Evolutionary conservation across 2,329 filamentous ascomycete genomes (phyloP).

Genomic region (Blastomyces silverae): DNA sequence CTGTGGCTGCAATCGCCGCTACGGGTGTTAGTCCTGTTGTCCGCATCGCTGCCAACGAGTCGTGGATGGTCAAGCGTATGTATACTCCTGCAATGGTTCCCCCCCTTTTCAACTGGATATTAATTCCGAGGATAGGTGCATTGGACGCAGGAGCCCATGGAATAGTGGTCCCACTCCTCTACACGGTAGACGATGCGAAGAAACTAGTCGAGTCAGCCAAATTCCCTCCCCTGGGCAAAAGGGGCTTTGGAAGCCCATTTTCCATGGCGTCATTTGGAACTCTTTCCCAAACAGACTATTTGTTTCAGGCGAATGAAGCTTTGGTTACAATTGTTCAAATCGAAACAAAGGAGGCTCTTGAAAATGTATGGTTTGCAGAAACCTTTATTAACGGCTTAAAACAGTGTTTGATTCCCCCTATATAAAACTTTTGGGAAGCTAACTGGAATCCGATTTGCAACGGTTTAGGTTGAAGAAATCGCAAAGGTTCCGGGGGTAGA

Average conservation of each 20-base stretch:
- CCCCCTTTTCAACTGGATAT: neutral
- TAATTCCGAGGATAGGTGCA: conserved; percentile 36
- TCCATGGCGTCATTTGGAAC: conserved; percentile 41
- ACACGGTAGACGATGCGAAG: conserved; percentile 49
- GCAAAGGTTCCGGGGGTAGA: conserved; percentile 49
- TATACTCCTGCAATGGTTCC: conserved; percentile 11
- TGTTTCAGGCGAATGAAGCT: conserved; percentile 50
- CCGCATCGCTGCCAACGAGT: conserved; percentile 50
- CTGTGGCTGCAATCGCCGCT: conserved; percentile 44
- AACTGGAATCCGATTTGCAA: neutral
- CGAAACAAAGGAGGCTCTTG: conserved; percentile 38
- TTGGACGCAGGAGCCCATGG: conserved; percentile 56
- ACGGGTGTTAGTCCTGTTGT: conserved; percentile 42
- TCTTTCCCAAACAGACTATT: conserved; percentile 42
- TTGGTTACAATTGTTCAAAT: conserved; percentile 46
- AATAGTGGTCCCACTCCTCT: conserved; percentile 50
- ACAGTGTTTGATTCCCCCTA: neutral
- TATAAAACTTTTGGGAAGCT: neutral
- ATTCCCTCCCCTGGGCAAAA: conserved; percentile 50
- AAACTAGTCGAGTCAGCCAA: conserved; percentile 49
- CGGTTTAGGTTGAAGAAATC: conserved; percentile 42
- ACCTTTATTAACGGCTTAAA: neutral
- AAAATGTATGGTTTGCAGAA: conserved; percentile 27
- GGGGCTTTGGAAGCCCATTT: conserved; percentile 53
- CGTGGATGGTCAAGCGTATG: conserved; percentile 56